Base-by-base conservation (phyloP, 1,139 yeast species). In the Suhomyces chickasaworum region DNA sequence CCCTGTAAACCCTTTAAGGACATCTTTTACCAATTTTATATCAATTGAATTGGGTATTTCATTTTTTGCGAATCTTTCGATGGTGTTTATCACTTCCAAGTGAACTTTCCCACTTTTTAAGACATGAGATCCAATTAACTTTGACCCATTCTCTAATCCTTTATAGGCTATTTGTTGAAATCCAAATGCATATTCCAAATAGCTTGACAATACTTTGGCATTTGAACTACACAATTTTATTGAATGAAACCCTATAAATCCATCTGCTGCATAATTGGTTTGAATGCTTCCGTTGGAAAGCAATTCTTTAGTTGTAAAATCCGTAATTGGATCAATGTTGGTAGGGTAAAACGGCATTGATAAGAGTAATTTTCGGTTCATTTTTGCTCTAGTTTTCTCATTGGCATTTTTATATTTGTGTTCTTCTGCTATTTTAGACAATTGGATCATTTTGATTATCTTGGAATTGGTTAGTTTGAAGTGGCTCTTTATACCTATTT, bases 91-190 rank as follows among this genome's bases (percentile, higher is more conserved):
- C 22, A 73, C 54, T 50, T 84, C 88, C 54, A 88, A 69, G 0
- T 74, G 54, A 4, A 84, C 76, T n/a, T 69, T 58, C 1, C 86
- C 86, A 58, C 84, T 84, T 32, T 62, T 63, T 10, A 88, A 73
- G 0, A 84, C 95, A 55, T 84, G 86, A 1, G 85, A 71, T 5
- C 81, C 75, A 10, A 81, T 61, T 10, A 72, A 65, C 44, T 78
- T 71, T 4, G 86, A 78, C 1, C 86, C 88, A 1, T 84, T 85
- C 58, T 86, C 93, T 39, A 88, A 71, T 1, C 89, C 89, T 50
- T 65, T 73, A 55, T 75, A 80, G 1, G 90, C 95, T 39, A 84
- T 61, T 39, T 77, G 80, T 23, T 68, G 56, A 60, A 88, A 88
- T 0, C 95, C 96, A 70, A 83, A 77, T 3, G 78, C 64, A 13